These are phyloP conservation scores for Colletotrichum sp. DNA, from an alignment of 2,329 filamentous ascomycete species.

Conservation along the genomic window DNA sequence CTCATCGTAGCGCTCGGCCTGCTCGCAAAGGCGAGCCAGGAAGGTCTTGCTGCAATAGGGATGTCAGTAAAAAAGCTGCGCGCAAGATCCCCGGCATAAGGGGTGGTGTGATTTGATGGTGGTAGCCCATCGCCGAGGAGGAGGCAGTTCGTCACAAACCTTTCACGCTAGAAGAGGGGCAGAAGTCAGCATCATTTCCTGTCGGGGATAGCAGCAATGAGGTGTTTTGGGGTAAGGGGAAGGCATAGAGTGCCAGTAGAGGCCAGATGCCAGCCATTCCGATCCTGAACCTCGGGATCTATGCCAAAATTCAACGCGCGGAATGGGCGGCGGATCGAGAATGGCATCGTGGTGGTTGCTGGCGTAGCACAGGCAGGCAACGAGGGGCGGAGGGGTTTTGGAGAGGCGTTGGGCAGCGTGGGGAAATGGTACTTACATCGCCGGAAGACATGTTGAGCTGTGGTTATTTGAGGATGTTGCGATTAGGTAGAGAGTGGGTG, in stretches of 20 bases:
- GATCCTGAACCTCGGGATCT: neutral
- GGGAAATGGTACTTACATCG: constrained; percentile 23
- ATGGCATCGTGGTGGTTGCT: neutral
- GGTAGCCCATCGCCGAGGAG: neutral
- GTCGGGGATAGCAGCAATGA: neutral
- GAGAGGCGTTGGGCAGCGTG: constrained; percentile 18
- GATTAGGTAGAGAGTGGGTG: constrained; percentile 4
- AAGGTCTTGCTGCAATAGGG: constrained; percentile 85
- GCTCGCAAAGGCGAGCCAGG: constrained; percentile 99
- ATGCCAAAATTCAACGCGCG: neutral
- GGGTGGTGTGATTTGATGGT: constrained; percentile 6
- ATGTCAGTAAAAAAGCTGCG: constrained; percentile 13
- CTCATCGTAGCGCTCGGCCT: constrained; percentile 99
- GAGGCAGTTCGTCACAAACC: constrained; percentile 50
- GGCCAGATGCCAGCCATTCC: neutral
- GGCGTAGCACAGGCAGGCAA: constrained; percentile 5
- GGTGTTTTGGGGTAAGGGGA: constrained; percentile 1
- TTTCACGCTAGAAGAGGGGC: constrained; percentile 65
- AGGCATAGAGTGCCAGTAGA: neutral
- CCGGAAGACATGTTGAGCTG: constrained; percentile 24
- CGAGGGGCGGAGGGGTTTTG: constrained; percentile 19
- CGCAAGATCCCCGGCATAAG: constrained; percentile 6
- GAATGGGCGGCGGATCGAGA: neutral
- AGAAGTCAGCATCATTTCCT: constrained; percentile 37
- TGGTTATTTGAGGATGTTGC: constrained; percentile 1